Conservation (phyloP, 768 basidiomycete species). For the Gloeopeniophorella convolvens region DNA sequence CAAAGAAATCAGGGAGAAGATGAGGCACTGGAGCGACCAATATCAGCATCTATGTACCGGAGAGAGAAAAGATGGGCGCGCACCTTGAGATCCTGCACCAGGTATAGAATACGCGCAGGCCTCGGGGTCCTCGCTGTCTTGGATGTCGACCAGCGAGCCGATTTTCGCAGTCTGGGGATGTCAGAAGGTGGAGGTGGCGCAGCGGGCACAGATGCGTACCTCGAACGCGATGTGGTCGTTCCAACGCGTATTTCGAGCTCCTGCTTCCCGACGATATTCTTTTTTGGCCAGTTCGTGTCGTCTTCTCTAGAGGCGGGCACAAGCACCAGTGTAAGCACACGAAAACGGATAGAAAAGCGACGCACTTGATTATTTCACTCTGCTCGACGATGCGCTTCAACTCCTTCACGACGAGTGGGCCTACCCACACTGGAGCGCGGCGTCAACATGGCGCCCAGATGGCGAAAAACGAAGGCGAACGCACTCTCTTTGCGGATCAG, state of each 20-base stretch:
- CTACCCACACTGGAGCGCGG: constrained; percentile 75
- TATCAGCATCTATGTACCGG: background rate
- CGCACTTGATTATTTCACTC: constrained; percentile 92
- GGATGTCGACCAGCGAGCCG: constrained; percentile 92
- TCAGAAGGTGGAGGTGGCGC: background rate
- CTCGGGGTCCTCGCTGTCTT: constrained; percentile 98
- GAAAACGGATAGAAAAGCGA: background rate
- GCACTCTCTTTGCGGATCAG: constrained; percentile 97
- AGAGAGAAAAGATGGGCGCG: constrained; percentile 16
- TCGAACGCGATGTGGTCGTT: constrained; percentile 95
- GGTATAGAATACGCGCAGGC: constrained; percentile 97
- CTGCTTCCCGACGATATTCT: constrained; percentile 97
- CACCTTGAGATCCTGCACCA: constrained; percentile 96
- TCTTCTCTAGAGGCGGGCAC: constrained; percentile 66
- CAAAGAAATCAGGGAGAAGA: constrained; percentile 95
- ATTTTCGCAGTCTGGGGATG: constrained; percentile 89
- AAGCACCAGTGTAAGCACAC: background rate
- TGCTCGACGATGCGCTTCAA: constrained; percentile 89
- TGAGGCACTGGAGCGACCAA: constrained; percentile 64
- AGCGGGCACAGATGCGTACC: constrained; percentile 45
- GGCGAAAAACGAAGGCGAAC: constrained; percentile 28
- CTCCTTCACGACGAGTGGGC: constrained; percentile 88
- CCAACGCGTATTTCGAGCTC: constrained; percentile 94
- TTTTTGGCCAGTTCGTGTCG: constrained; percentile 97
- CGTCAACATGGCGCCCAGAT: background rate